Evolutionary conservation across 495 filamentous ascomycete genomes (phyloP).

Genomic region (Xylaria telfairii): DNA sequence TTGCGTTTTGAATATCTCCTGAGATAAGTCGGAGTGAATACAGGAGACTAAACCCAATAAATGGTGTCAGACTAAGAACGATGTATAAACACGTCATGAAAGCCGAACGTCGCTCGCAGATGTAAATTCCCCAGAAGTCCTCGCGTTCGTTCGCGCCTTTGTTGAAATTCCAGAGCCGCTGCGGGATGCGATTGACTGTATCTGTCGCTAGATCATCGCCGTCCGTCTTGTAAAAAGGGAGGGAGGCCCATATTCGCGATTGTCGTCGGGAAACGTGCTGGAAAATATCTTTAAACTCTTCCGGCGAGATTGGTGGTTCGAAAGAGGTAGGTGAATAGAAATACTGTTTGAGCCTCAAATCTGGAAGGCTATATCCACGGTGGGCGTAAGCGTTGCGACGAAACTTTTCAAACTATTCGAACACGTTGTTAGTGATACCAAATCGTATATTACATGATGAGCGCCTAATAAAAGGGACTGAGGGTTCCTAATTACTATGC

Average conservation of each 20-base stretch:
- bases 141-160: background rate
- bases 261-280: background rate
- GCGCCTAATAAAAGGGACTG: background rate
- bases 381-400: background rate
- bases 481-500: background rate
- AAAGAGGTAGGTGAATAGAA: background rate
- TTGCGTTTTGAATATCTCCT: background rate
- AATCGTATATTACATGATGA: background rate
- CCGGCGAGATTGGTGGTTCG: background rate
- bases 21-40: background rate
- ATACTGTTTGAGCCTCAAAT: background rate
- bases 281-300: background rate
- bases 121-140: background rate
- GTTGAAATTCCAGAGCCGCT: background rate
- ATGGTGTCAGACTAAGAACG: background rate
- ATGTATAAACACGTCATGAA: background rate
- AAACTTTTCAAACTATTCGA: background rate
- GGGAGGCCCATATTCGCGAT: background rate
- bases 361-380: background rate
- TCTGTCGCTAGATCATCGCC: background rate
- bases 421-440: background rate
- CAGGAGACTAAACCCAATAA: background rate
- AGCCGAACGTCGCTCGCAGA: background rate
- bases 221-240: background rate
- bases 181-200: background rate